Evolutionary conservation across 176 grass and related monocot species (phyloP).

Genomic region (Carex pumila): DNA sequence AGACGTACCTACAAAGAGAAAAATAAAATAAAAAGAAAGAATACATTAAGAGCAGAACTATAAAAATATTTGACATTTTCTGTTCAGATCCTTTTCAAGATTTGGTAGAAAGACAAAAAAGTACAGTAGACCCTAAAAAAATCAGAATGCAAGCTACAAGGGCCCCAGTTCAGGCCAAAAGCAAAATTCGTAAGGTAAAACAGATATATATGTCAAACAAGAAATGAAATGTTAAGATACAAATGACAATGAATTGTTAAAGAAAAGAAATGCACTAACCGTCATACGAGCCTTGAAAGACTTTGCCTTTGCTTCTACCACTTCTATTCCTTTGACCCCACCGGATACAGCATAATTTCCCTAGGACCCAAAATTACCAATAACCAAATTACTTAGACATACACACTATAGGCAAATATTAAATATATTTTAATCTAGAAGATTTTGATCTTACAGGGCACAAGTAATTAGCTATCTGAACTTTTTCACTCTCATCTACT

Average conservation of each 20-base stretch:
- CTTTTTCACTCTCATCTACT: conserved; percentile 70
- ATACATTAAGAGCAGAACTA: neutral
- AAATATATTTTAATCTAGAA: neutral
- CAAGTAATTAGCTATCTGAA: conserved; percentile 89
- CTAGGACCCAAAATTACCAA: conserved; percentile 28
- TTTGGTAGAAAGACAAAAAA: neutral
- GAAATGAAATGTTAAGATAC: neutral
- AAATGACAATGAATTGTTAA: neutral
- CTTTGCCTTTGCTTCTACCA: conserved; percentile 94
- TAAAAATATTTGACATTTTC: neutral
- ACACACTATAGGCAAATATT: neutral
- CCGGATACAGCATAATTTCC: conserved; percentile 96
- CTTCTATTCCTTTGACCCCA: conserved; percentile 92
- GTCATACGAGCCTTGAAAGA: conserved; percentile 98
- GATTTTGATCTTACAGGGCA: conserved; percentile 58
- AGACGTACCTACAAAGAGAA: conserved; percentile 50
- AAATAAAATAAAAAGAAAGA: neutral
- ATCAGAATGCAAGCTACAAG: neutral
- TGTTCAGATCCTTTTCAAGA: neutral
- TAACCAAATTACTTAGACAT: neutral
- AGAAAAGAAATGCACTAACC: conserved; percentile 38
- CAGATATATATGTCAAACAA: neutral
- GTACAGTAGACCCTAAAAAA: neutral
- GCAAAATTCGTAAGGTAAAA: neutral
- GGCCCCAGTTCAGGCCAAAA: neutral